Base-by-base conservation (phyloP, 2,329 filamentous ascomycete species). In the Rosellinia necatrix region DNA sequence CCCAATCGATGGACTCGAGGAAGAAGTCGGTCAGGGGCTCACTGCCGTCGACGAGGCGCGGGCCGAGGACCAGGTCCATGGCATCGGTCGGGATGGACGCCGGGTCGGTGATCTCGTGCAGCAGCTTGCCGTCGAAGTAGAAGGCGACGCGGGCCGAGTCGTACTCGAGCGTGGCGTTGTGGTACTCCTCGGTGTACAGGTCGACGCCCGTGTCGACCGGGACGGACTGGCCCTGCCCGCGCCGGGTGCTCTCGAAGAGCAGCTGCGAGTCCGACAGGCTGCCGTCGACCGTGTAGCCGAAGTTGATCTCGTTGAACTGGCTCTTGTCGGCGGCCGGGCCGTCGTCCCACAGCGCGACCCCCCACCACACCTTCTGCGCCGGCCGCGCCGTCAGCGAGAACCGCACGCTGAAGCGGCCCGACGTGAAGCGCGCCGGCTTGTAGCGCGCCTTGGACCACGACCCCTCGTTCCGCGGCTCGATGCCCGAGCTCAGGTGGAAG, bases 281-380 rank as follows among this genome's bases (percentile, higher is more conserved):
- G 12, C 49, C 40, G 24, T 52, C 49, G 32, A 46, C 49, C 6
- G 32, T 46, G 24, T 44, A 44, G 22, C 30, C 24, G 32, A 44
- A 52, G 32, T 52, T 44, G 24, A 52, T 38, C 24, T 46, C 40
- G 24, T 38, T 46, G 49, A 52, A 44, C 40, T 52, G 22, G 32
- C 30, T 44, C 22, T 22, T 41, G 32, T 52, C 49, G 6, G 44
- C 30, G n/a, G 29, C 30, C 1, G 49, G 49, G 3, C 34, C 40
- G 13, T 46, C 30, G 12, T 52, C 41, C 32, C 41, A 38, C 15
- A 52, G 24, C 49, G 30, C 49, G 32, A 42, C 15, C 6, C 30
- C 49, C 17, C 35, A 42, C 48, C 35, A 47, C 30, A 37, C 19
- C 25, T 34, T 50, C 38, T 35, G 48, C 19, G 27, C 27, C 25